phyloP scores from a whole-genome alignment of 345 rosid genomes.

The Eucalyptus pumila region DNA sequence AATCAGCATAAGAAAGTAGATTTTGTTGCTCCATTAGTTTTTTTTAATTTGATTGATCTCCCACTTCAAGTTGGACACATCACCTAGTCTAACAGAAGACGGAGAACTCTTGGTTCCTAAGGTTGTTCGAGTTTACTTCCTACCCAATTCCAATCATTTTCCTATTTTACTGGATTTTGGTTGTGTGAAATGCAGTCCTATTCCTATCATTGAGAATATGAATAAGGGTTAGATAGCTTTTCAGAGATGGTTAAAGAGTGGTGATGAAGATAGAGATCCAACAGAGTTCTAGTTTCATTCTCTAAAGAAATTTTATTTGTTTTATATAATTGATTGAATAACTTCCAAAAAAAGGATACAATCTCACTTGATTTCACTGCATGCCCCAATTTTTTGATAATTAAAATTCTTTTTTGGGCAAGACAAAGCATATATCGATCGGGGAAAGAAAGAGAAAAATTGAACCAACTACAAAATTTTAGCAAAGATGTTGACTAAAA shows the following conservation, averaged over 20 bases:
- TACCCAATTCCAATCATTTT: background rate
- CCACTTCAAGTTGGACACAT: background rate
- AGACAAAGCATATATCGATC: background rate
- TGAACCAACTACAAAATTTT: background rate
- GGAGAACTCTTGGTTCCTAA: background rate
- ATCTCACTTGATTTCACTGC: background rate
- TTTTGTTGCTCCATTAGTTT: background rate
- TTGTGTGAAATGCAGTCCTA: background rate
- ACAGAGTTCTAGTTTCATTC: background rate
- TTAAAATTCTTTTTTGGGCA: background rate
- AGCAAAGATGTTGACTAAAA: background rate
- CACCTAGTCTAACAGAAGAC: background rate
- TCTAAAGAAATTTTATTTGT: background rate
- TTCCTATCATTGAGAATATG: background rate
- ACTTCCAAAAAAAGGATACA: background rate
- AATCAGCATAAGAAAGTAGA: background rate
- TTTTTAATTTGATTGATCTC: background rate
- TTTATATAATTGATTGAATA: background rate
- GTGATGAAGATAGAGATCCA: background rate
- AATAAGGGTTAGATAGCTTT: background rate
- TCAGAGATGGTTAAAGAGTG: background rate
- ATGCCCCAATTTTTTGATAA: background rate
- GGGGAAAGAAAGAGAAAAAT: background rate
- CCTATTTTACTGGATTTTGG: background rate
- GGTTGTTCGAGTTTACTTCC: background rate